These are phyloP conservation scores for Tylopilus vinaceipallidus DNA, from an alignment of 768 basidiomycete species.

Conservation along the genomic window DNA sequence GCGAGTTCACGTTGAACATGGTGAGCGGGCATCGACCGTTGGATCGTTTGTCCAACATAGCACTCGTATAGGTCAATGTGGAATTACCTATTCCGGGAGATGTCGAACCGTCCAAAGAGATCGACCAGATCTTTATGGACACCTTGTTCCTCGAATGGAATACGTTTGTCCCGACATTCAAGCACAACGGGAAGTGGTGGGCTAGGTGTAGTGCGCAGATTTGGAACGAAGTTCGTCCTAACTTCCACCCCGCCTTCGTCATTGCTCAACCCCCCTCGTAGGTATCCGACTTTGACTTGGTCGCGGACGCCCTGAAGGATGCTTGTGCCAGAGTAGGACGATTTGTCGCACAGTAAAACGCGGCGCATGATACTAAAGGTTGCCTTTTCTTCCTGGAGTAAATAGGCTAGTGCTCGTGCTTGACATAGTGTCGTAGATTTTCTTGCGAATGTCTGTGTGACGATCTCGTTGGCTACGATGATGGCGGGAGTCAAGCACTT, in stretches of 20 bases:
- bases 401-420: too few species aligned
- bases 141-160: slow-evolving; percentile 24
- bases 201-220: slow-evolving; percentile 30
- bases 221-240: slow-evolving; percentile 31
- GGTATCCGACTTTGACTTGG: slow-evolving; percentile 33
- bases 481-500: too few species aligned
- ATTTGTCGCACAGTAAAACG: background rate
- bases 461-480: too few species aligned
- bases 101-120: slow-evolving; percentile 19
- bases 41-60: background rate
- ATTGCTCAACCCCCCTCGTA: background rate
- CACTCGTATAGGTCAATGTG: slow-evolving; percentile 39
- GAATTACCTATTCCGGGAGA: slow-evolving; percentile 35
- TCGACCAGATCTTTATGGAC: slow-evolving; percentile 16
- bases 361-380: too few species aligned
- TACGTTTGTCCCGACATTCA: slow-evolving; percentile 9
- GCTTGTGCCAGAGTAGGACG: slow-evolving; percentile 18
- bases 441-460: too few species aligned
- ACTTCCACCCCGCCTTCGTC: background rate
- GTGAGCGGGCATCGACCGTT: slow-evolving; percentile 32
- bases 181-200: slow-evolving; percentile 35
- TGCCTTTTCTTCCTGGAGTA: too few species aligned
- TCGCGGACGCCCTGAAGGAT: slow-evolving; percentile 29
- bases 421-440: too few species aligned
- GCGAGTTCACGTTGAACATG: slow-evolving; percentile 69